phyloP scores from a whole-genome alignment of 306 rosid genomes.

The Echinosophora koreensis region DNA sequence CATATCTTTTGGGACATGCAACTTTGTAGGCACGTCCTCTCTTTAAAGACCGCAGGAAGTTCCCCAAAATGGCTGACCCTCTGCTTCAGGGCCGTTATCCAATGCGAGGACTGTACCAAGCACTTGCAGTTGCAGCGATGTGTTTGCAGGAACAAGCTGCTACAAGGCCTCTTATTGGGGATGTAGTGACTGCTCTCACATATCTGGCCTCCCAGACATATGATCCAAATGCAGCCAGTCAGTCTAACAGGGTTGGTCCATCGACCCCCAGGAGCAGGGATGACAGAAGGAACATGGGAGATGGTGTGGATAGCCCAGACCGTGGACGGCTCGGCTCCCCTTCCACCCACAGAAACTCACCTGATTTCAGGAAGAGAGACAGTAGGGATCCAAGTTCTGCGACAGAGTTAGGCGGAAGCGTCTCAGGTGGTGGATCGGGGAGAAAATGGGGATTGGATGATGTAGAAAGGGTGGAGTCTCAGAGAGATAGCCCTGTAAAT shows the following conservation, averaged over 20 bases:
- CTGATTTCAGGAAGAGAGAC: constrained; percentile 78
- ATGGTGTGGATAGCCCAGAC: constrained; percentile 86
- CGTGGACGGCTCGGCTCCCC: constrained; percentile 77
- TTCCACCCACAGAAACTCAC: constrained; percentile 76
- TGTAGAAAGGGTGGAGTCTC: constrained; percentile 73
- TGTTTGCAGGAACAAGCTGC: constrained; percentile 98
- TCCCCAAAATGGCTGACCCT: constrained; percentile 97
- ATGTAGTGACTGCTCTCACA: constrained; percentile 94
- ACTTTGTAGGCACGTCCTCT: constrained; percentile 85
- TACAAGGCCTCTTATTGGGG: constrained; percentile 93
- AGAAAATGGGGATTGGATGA: constrained; percentile 87
- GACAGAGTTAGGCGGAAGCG: constrained; percentile 64
- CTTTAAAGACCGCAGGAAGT: constrained; percentile 89
- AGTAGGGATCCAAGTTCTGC: constrained; percentile 61
- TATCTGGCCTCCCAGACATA: constrained; percentile 91
- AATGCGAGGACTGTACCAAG: constrained; percentile 94
- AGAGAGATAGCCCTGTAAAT: constrained; percentile 81
- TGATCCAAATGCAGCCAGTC: constrained; percentile 72
- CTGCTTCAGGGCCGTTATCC: constrained; percentile 91
- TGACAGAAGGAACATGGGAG: constrained; percentile 73
- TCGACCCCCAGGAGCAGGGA: constrained; percentile 86
- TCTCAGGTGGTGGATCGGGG: constrained; percentile 83
- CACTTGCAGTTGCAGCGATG: constrained; percentile 99
- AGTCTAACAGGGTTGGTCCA: constrained; percentile 70
- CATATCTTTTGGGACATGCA: constrained; percentile 34